phyloP scores from a whole-genome alignment of 305 asterid species.

The Ilex paraguariensis region DNA sequence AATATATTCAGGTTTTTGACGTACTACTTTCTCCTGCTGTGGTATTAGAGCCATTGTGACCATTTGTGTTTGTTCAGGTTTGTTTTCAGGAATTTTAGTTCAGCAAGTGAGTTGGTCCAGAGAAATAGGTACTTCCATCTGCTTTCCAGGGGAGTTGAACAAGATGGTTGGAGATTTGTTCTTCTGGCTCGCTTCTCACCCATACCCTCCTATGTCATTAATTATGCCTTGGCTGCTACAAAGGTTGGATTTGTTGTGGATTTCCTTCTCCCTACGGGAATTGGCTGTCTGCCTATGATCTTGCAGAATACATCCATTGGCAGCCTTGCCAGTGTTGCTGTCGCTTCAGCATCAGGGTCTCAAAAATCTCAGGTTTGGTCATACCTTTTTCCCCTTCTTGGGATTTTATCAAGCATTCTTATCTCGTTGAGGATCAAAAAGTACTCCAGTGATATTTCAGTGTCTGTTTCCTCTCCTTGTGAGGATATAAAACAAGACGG shows the following conservation, averaged over 20 bases:
- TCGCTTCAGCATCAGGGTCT: conserved; percentile 68
- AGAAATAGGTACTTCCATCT: conserved; percentile 67
- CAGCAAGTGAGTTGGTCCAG: conserved; percentile 61
- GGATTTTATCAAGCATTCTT: conserved; percentile 74
- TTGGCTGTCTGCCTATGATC: conserved; percentile 95
- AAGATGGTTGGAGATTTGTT: conserved; percentile 90
- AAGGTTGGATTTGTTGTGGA: conserved; percentile 60
- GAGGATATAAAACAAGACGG: conserved; percentile 7
- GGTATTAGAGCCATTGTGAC: background rate
- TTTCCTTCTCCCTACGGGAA: conserved; percentile 81
- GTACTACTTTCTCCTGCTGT: no score
- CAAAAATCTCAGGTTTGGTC: conserved; percentile 56
- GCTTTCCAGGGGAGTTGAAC: conserved; percentile 74
- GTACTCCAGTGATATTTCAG: conserved; percentile 49
- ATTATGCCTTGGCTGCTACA: conserved; percentile 89
- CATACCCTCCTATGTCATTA: conserved; percentile 84
- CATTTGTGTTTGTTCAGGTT: conserved; percentile 36
- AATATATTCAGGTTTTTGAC: no score
- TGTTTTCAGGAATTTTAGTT: conserved; percentile 50
- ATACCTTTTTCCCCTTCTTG: conserved; percentile 70
- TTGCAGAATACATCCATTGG: conserved; percentile 93
- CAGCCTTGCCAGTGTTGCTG: conserved; percentile 92
- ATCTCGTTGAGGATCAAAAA: conserved; percentile 80
- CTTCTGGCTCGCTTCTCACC: conserved; percentile 97
- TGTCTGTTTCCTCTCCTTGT: conserved; percentile 21